Evolutionary conservation across 305 asterid species (phyloP).

Genomic region (Fraxinus baroniana): DNA sequence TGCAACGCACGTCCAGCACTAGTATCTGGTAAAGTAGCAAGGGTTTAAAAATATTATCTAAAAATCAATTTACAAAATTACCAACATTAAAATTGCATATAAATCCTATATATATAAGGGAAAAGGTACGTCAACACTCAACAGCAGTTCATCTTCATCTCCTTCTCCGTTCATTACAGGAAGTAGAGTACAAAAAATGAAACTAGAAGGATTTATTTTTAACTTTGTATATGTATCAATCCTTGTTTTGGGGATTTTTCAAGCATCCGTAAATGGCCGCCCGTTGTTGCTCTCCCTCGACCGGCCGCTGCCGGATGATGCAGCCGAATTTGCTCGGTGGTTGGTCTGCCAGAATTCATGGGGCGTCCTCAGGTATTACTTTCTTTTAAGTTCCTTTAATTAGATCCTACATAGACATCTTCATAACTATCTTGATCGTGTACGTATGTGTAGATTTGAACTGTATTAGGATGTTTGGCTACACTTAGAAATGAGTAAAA

Average conservation of each 20-base stretch:
- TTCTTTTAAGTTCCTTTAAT: background rate
- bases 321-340: constrained; percentile 87
- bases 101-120: background rate
- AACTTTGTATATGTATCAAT: constrained; percentile 25
- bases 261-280: constrained; percentile 50
- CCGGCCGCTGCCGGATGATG: constrained; percentile 62
- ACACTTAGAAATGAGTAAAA: background rate
- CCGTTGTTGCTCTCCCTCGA: constrained; percentile 30
- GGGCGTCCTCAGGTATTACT: constrained; percentile 76
- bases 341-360: constrained; percentile 77
- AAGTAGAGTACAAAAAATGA: constrained; percentile 12
- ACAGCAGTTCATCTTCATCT: background rate
- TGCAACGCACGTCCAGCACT: too few relatives aligned
- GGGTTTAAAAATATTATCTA: too few relatives aligned
- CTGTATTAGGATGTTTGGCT: background rate
- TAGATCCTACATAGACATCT: background rate
- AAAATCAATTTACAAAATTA: too few relatives aligned
- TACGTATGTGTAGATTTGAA: background rate
- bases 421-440: background rate
- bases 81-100: background rate
- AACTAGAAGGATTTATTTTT: constrained; percentile 18
- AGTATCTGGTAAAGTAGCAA: too few relatives aligned
- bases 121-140: background rate
- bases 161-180: background rate
- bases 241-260: constrained; percentile 27